phyloP scores from a whole-genome alignment of 176 grass and related monocot genomes.

The bread wheat (Triticum aestivum) region DNA sequence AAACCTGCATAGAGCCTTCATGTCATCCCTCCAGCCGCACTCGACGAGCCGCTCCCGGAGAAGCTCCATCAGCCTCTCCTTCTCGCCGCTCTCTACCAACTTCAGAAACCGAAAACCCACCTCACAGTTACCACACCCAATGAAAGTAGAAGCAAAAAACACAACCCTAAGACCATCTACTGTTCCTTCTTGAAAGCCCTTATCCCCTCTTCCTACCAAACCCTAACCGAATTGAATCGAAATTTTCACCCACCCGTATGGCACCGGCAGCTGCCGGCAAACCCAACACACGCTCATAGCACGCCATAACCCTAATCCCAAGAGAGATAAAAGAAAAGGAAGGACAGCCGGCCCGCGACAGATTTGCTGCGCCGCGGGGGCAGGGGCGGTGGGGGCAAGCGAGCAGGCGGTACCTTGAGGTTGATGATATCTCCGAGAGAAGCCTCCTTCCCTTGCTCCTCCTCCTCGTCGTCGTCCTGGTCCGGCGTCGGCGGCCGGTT shows the following conservation, averaged over 20 bases:
- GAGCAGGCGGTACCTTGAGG: constrained; percentile 61
- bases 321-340: background rate
- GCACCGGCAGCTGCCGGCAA: background rate
- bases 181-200: background rate
- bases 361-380: background rate
- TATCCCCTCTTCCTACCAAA: background rate
- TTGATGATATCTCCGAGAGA: constrained; percentile 84
- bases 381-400: background rate
- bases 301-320: background rate
- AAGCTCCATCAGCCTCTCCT: constrained; percentile 98
- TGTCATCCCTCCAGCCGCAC: constrained; percentile 96
- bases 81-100: constrained; percentile 98
- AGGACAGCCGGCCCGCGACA: background rate
- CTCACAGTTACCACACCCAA: constrained; percentile 19
- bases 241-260: background rate
- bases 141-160: background rate
- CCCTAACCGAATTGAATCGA: constrained; percentile 24
- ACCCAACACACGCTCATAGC: background rate
- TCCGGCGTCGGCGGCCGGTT: constrained; percentile 87
- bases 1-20: constrained; percentile 99
- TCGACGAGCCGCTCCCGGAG: constrained; percentile 89
- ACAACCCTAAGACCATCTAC: background rate
- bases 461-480: constrained; percentile 58
- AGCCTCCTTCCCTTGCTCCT: constrained; percentile 60
- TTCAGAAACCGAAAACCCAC: constrained; percentile 57